Base-by-base conservation (phyloP, 768 basidiomycete genomes). In the Crepidotus variabilis region DNA sequence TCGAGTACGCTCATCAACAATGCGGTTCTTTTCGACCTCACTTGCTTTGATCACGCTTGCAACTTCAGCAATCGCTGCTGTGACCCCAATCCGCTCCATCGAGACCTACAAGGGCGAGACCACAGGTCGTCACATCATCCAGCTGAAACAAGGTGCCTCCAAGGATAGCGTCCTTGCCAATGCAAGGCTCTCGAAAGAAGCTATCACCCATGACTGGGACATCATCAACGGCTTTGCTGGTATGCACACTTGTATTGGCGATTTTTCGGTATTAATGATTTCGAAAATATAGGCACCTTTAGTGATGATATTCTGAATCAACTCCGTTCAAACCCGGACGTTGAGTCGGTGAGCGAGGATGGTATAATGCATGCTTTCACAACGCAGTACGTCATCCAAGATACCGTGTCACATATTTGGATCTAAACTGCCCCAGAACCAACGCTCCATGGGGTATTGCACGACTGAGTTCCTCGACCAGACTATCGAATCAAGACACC, bases 201-300 rank as follows among this genome's bases (percentile, higher is more conserved):
- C 33, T 18, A 35, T 60, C 33, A 53, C 58, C 21, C 47, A 60
- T 35, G 62, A 71, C 18, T 69, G 67, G 68, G 60, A 65, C 5
- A 46, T 65, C 45, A 58, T 72, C 46, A 69, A 72, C 51, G 70
- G 71, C 2, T 67, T 73, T 24, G 67, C 69, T n/a, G 70, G 71
- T 69, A 36, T n/a, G 61, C 50, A 32, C 13, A 39, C 11, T 51
- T 33, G n/a, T 32, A 22, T 35, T 51, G 21, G n/a, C 28, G 18
- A 14, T 11, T 21, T 6, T 2, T 5, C 2, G 8, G 20, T 46
- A 6, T 18, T 57, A 14, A 51, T 13, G 13, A 24, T 22, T 6
- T 51, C 4, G 4, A 28, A 28, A 28, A 14, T 16, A 3, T 34
- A 63, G 63, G 57, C 3, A 34, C 60, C n/a, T 60, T 69, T 35